A percentile compares a stretch with the other conserved stretches of the same genome.
phyloP scores from a whole-genome alignment of 2,329 filamentous ascomycete genomes.

The Aspergillus phoenicis region DNA sequence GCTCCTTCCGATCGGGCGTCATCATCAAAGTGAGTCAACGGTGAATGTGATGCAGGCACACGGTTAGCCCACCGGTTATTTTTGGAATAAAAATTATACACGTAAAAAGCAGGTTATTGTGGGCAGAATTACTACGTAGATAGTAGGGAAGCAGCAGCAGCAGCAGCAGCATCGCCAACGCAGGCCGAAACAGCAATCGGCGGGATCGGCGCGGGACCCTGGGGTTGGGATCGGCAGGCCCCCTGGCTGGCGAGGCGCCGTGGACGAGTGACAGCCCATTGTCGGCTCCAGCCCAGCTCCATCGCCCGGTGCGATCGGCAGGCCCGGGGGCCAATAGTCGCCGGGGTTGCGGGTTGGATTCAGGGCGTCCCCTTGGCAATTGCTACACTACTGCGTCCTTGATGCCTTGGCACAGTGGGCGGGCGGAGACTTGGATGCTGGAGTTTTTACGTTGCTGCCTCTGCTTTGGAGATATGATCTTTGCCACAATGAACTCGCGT shows the following conservation, averaged over 20 bases:
- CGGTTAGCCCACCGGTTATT: too few species aligned
- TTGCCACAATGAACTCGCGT: too few species aligned
- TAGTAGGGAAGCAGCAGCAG: background rate
- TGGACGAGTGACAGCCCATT: constrained; percentile 1
- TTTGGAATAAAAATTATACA: too few species aligned
- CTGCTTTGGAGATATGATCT: too few species aligned
- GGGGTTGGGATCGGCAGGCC: constrained; percentile 5
- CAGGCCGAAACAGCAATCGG: constrained; percentile 5
- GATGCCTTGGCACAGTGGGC: too few species aligned
- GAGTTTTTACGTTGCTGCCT: too few species aligned
- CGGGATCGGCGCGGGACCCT: constrained; percentile 8
- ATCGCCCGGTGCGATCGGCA: background rate
- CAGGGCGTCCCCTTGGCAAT: background rate
- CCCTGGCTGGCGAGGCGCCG: background rate
- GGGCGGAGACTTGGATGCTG: too few species aligned
- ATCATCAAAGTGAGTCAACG: background rate
- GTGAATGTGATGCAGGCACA: background rate
- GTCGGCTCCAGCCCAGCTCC: background rate
- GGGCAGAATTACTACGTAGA: too few species aligned
- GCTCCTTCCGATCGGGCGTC: background rate
- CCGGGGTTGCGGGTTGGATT: background rate
- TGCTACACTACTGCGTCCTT: background rate
- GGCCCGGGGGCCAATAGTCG: background rate
- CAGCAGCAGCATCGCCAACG: background rate
- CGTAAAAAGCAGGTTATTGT: too few species aligned